phyloP scores from a whole-genome alignment of 495 filamentous ascomycete species.

The Saxophila tyrrhenica region DNA sequence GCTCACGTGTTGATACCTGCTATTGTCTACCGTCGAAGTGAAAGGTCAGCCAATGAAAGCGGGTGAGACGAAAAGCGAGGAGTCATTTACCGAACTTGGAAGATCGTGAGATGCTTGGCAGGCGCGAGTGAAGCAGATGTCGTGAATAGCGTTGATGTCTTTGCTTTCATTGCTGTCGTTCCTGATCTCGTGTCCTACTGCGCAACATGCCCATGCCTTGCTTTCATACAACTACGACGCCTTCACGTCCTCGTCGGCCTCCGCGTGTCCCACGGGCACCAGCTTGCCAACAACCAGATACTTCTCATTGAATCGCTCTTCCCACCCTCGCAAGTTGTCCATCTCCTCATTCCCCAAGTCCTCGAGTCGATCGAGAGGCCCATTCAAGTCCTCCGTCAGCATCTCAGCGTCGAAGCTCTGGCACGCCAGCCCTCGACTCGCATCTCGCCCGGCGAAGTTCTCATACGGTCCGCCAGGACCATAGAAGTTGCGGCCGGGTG shows the following conservation, averaged over 20 bases:
- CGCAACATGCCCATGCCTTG: no score
- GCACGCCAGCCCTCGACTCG: constrained; percentile 77
- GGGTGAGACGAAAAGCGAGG: no score
- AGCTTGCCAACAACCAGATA: constrained; percentile 89
- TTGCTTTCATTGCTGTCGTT: no score
- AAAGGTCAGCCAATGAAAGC: no score
- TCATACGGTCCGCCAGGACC: constrained; percentile 85
- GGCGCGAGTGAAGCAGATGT: no score
- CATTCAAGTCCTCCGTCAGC: constrained; percentile 85
- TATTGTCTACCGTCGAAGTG: no score
- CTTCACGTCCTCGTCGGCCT: constrained; percentile 33
- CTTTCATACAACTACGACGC: background rate
- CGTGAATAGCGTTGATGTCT: no score
- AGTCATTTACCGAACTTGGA: no score
- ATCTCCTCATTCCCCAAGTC: constrained; percentile 66
- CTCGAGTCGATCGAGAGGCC: constrained; percentile 69
- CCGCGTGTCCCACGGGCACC: constrained; percentile 56
- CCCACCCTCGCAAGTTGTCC: constrained; percentile 79
- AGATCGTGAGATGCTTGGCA: no score
- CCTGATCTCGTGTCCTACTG: no score
- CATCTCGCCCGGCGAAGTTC: constrained; percentile 92
- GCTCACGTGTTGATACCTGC: no score
- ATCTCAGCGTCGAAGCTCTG: constrained; percentile 94
- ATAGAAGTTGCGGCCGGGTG: constrained; percentile 78
- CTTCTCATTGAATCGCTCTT: constrained; percentile 84